Percentiles rank a stretch among this genome's conserved stretches.
Conservation (phyloP, 768 basidiomycete species). For the Tulasnella sp. region DNA sequence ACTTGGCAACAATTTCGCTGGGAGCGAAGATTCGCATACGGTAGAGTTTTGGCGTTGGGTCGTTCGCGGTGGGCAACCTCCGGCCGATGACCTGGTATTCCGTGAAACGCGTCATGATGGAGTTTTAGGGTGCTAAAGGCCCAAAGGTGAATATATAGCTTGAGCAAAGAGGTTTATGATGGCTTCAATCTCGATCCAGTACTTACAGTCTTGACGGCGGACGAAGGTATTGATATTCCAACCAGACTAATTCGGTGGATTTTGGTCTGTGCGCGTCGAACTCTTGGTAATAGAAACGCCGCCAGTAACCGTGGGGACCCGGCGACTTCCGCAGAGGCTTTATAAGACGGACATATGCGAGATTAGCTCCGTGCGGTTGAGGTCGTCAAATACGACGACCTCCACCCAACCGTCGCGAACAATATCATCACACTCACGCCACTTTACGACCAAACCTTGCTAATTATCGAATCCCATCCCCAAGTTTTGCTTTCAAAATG, state of each 20-base stretch:
- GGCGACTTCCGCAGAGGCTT: not conserved
- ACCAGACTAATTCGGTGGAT: not conserved
- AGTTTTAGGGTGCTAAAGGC: not conserved
- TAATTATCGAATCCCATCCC: not conserved
- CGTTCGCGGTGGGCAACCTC: slow-evolving; percentile 89
- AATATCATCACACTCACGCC: not conserved
- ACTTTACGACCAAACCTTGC: not conserved
- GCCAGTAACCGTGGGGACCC: not conserved
- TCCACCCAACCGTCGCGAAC: not conserved
- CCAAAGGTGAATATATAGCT: not conserved
- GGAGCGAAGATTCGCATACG: slow-evolving; percentile 99
- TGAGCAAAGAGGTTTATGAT: not conserved
- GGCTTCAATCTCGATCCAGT: not conserved
- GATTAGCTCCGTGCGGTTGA: not conserved
- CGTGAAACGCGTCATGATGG: slow-evolving; percentile 46
- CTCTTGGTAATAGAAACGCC: not conserved
- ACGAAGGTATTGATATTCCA: not conserved
- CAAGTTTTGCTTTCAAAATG: not conserved
- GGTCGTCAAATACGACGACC: not conserved
- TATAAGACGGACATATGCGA: not conserved
- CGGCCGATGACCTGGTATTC: slow-evolving; percentile 98
- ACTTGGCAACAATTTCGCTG: slow-evolving; percentile 98
- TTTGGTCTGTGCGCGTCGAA: not conserved
- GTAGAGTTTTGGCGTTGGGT: slow-evolving; percentile 96
- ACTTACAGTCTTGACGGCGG: not conserved